phyloP scores from a whole-genome alignment of 257 asterid genomes.

The Gardenia jasminoides region DNA sequence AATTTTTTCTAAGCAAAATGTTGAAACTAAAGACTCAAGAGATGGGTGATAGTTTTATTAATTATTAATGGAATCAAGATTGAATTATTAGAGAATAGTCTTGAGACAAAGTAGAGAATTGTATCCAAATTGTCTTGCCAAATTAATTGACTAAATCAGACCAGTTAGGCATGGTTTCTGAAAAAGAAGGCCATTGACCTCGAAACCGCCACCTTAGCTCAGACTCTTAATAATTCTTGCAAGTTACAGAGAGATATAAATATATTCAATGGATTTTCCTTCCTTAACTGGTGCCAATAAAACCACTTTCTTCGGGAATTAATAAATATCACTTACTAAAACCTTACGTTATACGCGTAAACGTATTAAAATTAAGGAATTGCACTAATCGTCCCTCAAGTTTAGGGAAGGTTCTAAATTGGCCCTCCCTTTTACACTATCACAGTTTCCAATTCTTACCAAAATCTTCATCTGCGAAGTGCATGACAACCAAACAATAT shows the following conservation, averaged over 20 bases:
- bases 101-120: not conserved
- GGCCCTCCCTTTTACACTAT: no score
- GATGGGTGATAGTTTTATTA: no score
- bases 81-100: not conserved
- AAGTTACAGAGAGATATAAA: not conserved
- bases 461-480: not conserved
- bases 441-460: not conserved
- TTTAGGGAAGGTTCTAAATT: not conserved
- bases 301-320: not conserved
- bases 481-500: not conserved
- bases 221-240: not conserved
- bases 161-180: not conserved
- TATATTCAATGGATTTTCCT: constrained; percentile 2
- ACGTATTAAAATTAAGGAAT: not conserved
- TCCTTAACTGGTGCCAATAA: constrained; percentile 1
- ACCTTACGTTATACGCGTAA: not conserved
- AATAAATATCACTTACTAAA: not conserved
- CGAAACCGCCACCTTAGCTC: not conserved
- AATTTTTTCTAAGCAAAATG: no score
- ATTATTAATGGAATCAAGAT: no score
- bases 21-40: no score
- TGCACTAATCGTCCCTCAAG: not conserved
- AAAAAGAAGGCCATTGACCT: not conserved
- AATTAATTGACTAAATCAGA: not conserved
- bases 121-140: not conserved